These are phyloP conservation scores for Silene noctiflora DNA, from an alignment of 179 eudicot species.

Conservation along the genomic window DNA sequence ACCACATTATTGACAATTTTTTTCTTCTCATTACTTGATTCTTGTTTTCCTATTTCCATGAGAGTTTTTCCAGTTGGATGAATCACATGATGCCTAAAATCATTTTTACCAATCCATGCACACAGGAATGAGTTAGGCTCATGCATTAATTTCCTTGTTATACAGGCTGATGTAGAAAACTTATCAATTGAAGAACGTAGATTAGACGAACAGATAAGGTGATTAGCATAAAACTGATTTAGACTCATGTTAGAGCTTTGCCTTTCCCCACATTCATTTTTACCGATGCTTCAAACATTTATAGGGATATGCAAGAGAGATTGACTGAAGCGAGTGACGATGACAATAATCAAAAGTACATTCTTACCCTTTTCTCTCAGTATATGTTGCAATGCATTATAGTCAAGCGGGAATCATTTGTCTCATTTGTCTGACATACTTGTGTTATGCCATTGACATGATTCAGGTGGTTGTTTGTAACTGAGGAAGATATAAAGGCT, in stretches of 20 bases:
- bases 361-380: neutral
- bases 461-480: slow-evolving; percentile 79
- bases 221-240: slow-evolving; percentile 13
- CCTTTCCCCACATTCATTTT: neutral
- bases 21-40: neutral
- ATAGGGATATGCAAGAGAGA: slow-evolving; percentile 88
- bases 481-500: slow-evolving; percentile 87
- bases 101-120: neutral
- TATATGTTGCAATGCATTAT: slow-evolving; percentile 9
- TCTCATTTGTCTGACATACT: slow-evolving; percentile 13
- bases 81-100: neutral
- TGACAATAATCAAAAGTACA: slow-evolving; percentile 72
- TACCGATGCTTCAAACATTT: slow-evolving; percentile 33
- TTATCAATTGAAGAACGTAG: slow-evolving; percentile 65
- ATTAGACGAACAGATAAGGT: slow-evolving; percentile 85
- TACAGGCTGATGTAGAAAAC: slow-evolving; percentile 78
- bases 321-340: slow-evolving; percentile 75
- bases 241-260: neutral
- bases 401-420: neutral
- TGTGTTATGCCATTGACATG: slow-evolving; percentile 15
- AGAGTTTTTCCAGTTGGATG: neutral
- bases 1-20: slow-evolving; percentile 1
- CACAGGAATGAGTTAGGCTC: neutral
- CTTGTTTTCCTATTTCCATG: neutral
- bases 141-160: slow-evolving; percentile 11